phyloP scores from a whole-genome alignment of 257 asterid species.

The Linderniella brevidens region DNA sequence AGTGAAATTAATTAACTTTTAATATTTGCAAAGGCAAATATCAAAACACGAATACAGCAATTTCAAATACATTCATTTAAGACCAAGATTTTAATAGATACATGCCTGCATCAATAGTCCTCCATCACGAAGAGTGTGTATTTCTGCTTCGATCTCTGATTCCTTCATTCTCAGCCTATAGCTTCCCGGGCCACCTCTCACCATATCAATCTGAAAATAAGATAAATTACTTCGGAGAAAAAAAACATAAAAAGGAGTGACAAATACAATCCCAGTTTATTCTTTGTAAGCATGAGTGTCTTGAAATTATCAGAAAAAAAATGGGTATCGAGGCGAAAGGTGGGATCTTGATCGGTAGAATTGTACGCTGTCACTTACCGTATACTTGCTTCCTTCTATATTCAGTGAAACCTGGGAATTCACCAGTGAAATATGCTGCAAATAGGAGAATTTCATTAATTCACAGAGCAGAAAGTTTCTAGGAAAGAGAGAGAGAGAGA shows the following conservation, averaged over 20 bases:
- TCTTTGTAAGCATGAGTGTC: no score
- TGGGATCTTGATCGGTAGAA: no score
- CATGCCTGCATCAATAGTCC: constrained; percentile 96
- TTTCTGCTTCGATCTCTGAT: constrained; percentile 87
- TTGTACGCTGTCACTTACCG: constrained; percentile 60
- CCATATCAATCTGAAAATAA: constrained; percentile 42
- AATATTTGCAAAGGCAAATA: background rate
- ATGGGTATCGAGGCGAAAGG: no score
- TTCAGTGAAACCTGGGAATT: constrained; percentile 86
- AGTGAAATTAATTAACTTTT: constrained; percentile 12
- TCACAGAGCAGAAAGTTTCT: background rate
- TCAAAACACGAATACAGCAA: constrained; percentile 1
- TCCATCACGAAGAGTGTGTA: constrained; percentile 97
- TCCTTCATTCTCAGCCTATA: constrained; percentile 69
- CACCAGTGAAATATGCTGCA: constrained; percentile 97
- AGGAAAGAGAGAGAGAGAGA: background rate
- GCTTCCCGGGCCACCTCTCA: constrained; percentile 90
- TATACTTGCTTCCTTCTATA: constrained; percentile 98
- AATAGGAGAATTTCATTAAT: constrained; percentile 12
- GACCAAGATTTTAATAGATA: background rate
- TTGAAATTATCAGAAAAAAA: no score
- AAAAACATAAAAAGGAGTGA: constrained; percentile 1
- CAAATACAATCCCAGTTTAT: background rate
- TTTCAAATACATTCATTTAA: constrained; percentile 2
- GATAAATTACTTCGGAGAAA: constrained; percentile 4